These are phyloP conservation scores for Penicillium italicum DNA, from an alignment of 2,329 filamentous ascomycete species.

Conservation along the genomic window DNA sequence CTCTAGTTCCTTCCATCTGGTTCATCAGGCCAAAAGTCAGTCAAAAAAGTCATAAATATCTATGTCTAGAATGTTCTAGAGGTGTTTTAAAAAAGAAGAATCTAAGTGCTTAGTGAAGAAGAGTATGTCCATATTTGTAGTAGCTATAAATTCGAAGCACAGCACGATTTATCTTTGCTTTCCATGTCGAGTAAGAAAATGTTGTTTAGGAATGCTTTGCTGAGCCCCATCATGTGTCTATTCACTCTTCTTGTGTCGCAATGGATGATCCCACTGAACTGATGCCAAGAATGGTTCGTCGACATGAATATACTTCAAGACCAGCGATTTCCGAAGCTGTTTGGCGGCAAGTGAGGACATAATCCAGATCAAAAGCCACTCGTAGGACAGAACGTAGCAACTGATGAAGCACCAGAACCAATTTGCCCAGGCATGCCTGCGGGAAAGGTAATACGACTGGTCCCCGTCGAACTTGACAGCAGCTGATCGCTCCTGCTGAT, in stretches of 20 bases:
- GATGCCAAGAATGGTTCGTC: background rate
- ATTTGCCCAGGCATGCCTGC: background rate
- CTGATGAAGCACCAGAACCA: background rate
- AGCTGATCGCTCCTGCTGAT: background rate
- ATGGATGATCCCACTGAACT: background rate
- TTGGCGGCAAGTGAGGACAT: background rate
- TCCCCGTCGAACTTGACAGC: background rate
- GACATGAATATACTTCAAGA: background rate
- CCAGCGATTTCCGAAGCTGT: background rate
- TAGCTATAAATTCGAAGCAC: too few relatives aligned
- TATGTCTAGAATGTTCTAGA: too few relatives aligned
- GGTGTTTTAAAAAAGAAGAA: too few relatives aligned
- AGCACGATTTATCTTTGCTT: too few relatives aligned
- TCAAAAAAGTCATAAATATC: background rate
- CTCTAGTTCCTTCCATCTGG: background rate
- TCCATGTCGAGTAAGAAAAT: too few relatives aligned
- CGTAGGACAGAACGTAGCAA: background rate
- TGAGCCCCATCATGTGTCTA: background rate
- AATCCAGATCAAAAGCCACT: background rate
- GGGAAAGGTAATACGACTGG: background rate
- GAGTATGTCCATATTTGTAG: too few relatives aligned
- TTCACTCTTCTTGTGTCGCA: background rate
- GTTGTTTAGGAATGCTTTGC: too few relatives aligned
- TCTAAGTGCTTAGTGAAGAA: too few relatives aligned
- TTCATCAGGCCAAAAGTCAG: background rate